Base-by-base conservation (phyloP, 257 asterid species). In the Solanum phureja region DNA sequence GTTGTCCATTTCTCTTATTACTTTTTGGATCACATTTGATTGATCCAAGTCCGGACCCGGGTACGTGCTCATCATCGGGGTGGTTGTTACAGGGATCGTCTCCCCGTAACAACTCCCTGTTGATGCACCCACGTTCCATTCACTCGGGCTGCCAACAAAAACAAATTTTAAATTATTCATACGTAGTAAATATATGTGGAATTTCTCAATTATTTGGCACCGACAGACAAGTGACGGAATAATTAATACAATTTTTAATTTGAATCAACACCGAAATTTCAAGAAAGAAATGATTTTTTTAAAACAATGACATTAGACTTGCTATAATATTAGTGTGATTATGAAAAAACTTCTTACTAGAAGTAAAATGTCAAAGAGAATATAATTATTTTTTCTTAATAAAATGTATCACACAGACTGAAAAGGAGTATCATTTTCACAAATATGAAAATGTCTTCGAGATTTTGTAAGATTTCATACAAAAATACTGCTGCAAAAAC, bases 21-120 rank as follows among this genome's bases (percentile, higher is more conserved):
- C 98, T 27, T 66, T 82, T 82, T 94, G 90, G 83, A 95, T 56
- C 77, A 92, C 98, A 88, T 86, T 94, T 95, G 93, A 92, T 83
- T 94, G 99, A 88, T 94, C 96, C 0, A 95, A 89, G 87, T 93
- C 92, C 0, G 86, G 84, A n/a, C 90, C 96, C 0, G 96, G 93
- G 89, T 93, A 94, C 6, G 90, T 92, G 3, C 93, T 92, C 0
- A 86, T 88, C 93, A 90, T 87, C 0, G 98, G 98, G 64, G 89
- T 84, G 0, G 84, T 42, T 49, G 87, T 89, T 93, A 90, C 89
- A 0, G 99, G 99, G 74, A 87, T 83, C 0, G 98, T 96, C 92
- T 97, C 98, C 2, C 99, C 99, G 68, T 96, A 97, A 87, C 99
- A 97, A 91, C 92, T 97, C 89, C 92, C 95, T 16, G 95, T 42